phyloP scores from a whole-genome alignment of 1,139 yeast species.

The Saccharomyces hybrid region DNA sequence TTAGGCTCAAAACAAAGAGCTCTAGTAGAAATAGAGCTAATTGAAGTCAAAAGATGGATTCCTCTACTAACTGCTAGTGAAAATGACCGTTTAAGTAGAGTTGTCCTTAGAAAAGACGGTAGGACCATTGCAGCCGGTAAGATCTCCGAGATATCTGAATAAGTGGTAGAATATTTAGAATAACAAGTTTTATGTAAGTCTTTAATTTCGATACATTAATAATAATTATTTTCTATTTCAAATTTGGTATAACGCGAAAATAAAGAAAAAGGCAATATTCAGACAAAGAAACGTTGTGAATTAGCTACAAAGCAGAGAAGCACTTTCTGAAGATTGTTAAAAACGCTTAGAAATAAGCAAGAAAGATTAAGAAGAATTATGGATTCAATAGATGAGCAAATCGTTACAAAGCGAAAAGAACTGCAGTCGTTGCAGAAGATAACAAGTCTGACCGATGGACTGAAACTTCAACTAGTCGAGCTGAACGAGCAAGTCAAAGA shows the following conservation, averaged over 20 bases:
- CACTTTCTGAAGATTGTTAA: neutral
- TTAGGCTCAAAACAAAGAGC: constrained; percentile 70
- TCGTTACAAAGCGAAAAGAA: constrained; percentile 21
- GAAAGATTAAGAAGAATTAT: neutral
- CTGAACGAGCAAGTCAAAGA: constrained; percentile 23
- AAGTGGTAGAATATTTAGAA: constrained; percentile 6
- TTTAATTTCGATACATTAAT: neutral
- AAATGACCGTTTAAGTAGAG: constrained; percentile 63
- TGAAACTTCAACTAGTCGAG: constrained; percentile 24
- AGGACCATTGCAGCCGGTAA: constrained; percentile 82
- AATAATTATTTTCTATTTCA: neutral
- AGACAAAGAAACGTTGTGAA: neutral
- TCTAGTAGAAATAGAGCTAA: constrained; percentile 55
- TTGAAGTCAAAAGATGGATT: constrained; percentile 40
- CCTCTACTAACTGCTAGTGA: constrained; percentile 58
- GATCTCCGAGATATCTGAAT: constrained; percentile 32
- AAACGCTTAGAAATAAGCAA: neutral
- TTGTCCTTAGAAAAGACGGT: constrained; percentile 82
- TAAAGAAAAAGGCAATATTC: neutral
- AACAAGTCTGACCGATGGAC: constrained; percentile 22
- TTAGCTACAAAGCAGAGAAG: neutral
- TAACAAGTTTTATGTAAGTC: neutral
- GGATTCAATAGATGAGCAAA: constrained; percentile 10
- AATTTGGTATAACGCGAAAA: neutral
- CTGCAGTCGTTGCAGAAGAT: constrained; percentile 24